A percentile compares a stretch with the other conserved stretches of the same genome.
Evolutionary conservation across 768 basidiomycete genomes (phyloP).

Genomic region (Phylloporus rhodoxanthus): DNA sequence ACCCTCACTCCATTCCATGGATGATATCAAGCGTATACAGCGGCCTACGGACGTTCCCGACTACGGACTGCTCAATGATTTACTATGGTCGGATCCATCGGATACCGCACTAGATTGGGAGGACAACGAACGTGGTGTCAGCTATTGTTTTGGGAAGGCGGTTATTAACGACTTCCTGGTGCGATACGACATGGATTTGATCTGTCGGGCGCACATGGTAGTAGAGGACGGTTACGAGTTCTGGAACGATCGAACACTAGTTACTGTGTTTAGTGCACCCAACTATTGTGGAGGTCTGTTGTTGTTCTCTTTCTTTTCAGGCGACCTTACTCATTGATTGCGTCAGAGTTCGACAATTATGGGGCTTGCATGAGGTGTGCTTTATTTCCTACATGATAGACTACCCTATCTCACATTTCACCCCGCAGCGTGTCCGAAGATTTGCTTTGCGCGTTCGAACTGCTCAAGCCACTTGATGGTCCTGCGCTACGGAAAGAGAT

Average conservation of each 20-base stretch:
- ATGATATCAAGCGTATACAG: conserved; percentile 96
- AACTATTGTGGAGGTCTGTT: conserved; percentile 91
- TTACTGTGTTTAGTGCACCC: conserved; percentile 97
- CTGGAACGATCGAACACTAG: conserved; percentile 97
- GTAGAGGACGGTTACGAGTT: conserved; percentile 99
- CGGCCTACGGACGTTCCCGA: conserved; percentile 98
- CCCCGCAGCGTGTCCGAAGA: conserved; percentile 84
- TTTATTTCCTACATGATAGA: background rate
- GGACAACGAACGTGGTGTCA: conserved; percentile 98
- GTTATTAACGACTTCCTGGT: conserved; percentile 95
- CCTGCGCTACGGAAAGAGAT: conserved; percentile 95
- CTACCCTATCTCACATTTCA: conserved; percentile 12
- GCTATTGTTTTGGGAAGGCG: conserved; percentile 97
- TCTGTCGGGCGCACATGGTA: conserved; percentile 99
- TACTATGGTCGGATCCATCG: conserved; percentile 97
- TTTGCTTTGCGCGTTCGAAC: conserved; percentile 92
- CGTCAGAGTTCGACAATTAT: conserved; percentile 87
- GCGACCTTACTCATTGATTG: conserved; percentile 13
- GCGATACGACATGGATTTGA: conserved; percentile 97
- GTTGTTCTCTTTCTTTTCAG: conserved; percentile 1
- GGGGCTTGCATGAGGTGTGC: conserved; percentile 89
- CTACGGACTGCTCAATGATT: conserved; percentile 93
- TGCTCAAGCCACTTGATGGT: conserved; percentile 92
- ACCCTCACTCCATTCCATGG: conserved; percentile 91
- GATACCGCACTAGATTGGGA: conserved; percentile 99